These are phyloP conservation scores for Vanrija pseudolonga DNA, from an alignment of 1,284 basidiomycete genomes.

Conservation along the genomic window DNA sequence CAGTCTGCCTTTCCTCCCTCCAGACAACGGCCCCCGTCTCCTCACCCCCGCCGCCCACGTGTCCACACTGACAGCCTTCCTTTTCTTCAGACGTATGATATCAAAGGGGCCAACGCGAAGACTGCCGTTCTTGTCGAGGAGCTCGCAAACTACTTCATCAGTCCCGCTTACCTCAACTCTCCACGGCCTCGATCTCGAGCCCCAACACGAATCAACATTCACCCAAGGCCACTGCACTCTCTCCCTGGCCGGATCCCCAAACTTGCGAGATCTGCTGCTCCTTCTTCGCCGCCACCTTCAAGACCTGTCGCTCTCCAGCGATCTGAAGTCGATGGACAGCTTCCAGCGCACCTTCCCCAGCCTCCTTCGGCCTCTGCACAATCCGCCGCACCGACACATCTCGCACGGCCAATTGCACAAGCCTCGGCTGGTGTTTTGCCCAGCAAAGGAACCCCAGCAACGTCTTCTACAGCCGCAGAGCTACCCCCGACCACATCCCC, in stretches of 20 bases:
- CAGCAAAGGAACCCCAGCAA: no score
- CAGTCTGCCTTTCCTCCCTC: conserved; percentile 2
- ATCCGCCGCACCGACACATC: no score
- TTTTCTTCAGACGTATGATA: conserved; percentile 38
- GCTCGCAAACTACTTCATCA: conserved; percentile 30
- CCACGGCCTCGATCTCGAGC: background rate
- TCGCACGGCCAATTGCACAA: background rate
- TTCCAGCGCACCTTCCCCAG: no score
- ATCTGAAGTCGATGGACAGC: no score
- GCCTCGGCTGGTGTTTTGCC: background rate
- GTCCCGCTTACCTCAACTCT: conserved; percentile 19
- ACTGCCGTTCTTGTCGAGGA: conserved; percentile 30
- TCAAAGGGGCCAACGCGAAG: conserved; percentile 44
- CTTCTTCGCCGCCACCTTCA: no score
- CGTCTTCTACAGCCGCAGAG: no score
- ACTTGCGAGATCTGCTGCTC: no score
- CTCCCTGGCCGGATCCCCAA: background rate
- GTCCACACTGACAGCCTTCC: background rate
- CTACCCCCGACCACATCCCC: no score
- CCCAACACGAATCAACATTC: background rate
- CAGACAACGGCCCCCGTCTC: no score
- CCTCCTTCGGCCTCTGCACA: no score
- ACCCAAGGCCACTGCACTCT: background rate
- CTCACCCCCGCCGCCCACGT: background rate
- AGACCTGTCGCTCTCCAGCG: no score